Evolutionary conservation across 768 basidiomycete species (phyloP), one percentile per base, ranked within the genome.

Genomic region (Porpolomopsis calyptriformis): DNA sequence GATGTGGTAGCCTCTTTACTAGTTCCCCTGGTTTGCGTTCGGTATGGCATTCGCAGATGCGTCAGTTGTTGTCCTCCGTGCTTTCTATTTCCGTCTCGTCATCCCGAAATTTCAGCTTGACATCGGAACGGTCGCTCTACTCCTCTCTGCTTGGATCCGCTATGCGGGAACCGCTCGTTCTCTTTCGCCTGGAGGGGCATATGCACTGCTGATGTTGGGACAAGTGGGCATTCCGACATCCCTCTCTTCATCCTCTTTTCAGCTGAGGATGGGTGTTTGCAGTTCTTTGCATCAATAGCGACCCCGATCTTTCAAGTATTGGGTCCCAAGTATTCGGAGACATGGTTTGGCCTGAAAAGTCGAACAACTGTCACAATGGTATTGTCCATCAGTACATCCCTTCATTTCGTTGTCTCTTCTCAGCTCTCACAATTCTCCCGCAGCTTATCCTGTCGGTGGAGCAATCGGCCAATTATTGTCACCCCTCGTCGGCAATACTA

Each of bases 281-380:
- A 87, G 85, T 52, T 80, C 12, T 70, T 88, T 33, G 69, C 75
- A 5, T 76, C 75, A 1, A 60, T 85, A 38, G 67, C 83, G 2
- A 82, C 86, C 55, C 78, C 86, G 2, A 65, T 80, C 11, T 89
- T 77, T 60, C 85, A 86, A 62, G 74, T 90, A 20, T 64, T 89
- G 7, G 83, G 82, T 4, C 85, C 88, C 1, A 80, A 76, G 43
- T 91, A 82, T 60, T 88, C 87, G 0, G 84, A 91, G 57, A 75
- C 64, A 25, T 91, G 88, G 88, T 91, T 91, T 55, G 78, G 83
- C 49, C 62, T 88, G 39, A 67, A 74, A 48, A 78, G 81, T 11
- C 71, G 88, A 34, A 88, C 83, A 2, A 89, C 87, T 0, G 85
- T 85, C 10, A 91, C 74, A 1, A 78, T 76, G 75, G 56, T 74